Conservation (phyloP, 257 asterid genomes). For the Rehmannia glutinosa region DNA sequence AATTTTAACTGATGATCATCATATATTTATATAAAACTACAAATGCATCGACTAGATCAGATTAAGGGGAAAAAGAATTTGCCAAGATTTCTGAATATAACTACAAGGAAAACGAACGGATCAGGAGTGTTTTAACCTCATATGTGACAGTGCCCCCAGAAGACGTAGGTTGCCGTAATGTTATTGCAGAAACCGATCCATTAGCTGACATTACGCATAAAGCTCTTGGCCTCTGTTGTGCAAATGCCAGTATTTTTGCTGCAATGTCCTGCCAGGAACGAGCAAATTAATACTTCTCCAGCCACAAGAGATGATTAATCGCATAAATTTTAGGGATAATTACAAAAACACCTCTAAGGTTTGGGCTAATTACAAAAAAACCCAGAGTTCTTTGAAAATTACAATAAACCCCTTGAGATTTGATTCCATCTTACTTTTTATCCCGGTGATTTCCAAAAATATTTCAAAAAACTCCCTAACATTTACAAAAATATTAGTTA, state of each 20-base stretch:
- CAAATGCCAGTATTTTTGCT: conserved; percentile 77
- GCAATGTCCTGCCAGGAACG: conserved; percentile 92
- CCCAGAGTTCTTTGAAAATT: too few species aligned
- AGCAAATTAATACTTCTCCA: too few species aligned
- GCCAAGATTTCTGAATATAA: neutral
- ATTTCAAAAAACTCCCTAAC: too few species aligned
- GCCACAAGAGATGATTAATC: too few species aligned
- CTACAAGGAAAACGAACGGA: conserved; percentile 1
- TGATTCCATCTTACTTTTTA: too few species aligned
- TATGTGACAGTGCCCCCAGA: conserved; percentile 63
- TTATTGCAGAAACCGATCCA: conserved; percentile 75
- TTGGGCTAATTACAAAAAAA: too few species aligned
- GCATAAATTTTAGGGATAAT: too few species aligned
- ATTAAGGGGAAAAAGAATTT: neutral
- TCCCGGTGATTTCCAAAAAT: too few species aligned
- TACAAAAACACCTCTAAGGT: too few species aligned
- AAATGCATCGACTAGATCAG: neutral
- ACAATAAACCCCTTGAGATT: too few species aligned
- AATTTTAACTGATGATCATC: neutral
- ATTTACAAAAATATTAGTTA: too few species aligned
- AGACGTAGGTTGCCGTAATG: conserved; percentile 68
- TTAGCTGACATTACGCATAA: conserved; percentile 83
- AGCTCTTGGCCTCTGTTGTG: conserved; percentile 94
- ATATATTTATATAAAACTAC: neutral
- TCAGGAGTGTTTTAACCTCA: conserved; percentile 54